Evolutionary conservation across 352 stramenopile species (phyloP), one percentile per base, ranked within the genome.

Genomic region (Bremia lactucae): DNA sequence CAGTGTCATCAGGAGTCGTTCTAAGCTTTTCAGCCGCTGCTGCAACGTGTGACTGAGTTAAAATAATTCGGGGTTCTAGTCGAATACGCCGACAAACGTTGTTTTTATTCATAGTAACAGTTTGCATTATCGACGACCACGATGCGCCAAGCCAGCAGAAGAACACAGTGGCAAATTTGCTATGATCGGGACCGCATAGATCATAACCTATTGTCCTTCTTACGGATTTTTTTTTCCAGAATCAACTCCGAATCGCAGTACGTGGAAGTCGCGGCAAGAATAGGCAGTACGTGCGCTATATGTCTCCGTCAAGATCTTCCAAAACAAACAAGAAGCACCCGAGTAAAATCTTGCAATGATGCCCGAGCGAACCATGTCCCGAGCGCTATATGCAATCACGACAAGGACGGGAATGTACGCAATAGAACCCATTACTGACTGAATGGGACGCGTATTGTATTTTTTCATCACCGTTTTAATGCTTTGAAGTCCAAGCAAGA

Each of bases 131-230:
- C 13, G 66, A 77, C 33, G 71, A 58, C 69, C 76, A 87, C 7
- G 72, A 85, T 0, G 72, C 69, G 6, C 66, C 72, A 34, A 88
- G 55, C 76, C 76, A 88, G 59, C 85, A 86, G 41, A 88, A 88
- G 41, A 88, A 88, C 6, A 88, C 62, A 86, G 72, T 2, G 68
- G 68, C 13, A 84, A 47, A 41, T 46, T 65, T 7, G 49, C 62
- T 37, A 82, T 43, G 31, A 78, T 55, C 1, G 67, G 67, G 8
- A 83, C 52, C 40, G 72, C 71, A 11, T 83, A 20, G 23, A 87
- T 64, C 2, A 56, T 72, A 11, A 58, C 21, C 31, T 79, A 87
- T 55, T 83, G 71, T 11, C 76, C 56, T 18, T 37, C 47, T 15
- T 69, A 56, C 8, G 71, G 62, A 4, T 78, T 23, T 4, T 49